Percentiles rank a stretch among this genome's conserved stretches.
Evolutionary conservation across 345 rosid species (phyloP).

Genomic region (Zanthoxylum bungeanum): DNA sequence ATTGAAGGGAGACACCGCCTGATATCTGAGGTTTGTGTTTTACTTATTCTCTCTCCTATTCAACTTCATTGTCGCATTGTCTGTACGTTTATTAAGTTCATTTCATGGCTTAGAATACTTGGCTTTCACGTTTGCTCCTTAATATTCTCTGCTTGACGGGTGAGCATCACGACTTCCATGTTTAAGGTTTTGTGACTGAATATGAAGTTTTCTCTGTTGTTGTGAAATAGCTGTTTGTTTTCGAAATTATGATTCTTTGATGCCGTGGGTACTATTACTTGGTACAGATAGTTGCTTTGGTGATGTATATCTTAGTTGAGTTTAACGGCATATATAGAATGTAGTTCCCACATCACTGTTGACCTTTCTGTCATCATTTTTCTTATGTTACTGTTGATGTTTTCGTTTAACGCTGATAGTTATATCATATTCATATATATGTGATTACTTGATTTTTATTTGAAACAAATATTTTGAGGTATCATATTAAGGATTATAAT

Average conservation of each 20-base stretch:
- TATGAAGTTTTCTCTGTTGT: background rate
- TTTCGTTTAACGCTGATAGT: background rate
- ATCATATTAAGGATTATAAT: no score
- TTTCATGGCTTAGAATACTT: no score
- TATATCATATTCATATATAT: background rate
- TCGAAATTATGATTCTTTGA: background rate
- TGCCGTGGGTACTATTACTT: background rate
- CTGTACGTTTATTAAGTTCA: background rate
- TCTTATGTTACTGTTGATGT: background rate
- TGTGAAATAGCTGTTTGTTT: background rate
- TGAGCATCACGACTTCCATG: no score
- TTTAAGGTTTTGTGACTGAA: slow-evolving; percentile 3
- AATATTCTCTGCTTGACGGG: no score
- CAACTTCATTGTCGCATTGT: slow-evolving; percentile 3
- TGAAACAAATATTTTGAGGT: background rate
- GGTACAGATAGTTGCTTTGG: background rate
- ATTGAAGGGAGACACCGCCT: slow-evolving; percentile 65
- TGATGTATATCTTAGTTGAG: background rate
- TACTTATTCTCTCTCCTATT: slow-evolving; percentile 1
- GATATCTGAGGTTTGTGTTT: slow-evolving; percentile 63
- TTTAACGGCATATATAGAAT: background rate
- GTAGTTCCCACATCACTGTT: background rate
- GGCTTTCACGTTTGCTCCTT: no score
- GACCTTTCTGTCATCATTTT: background rate
- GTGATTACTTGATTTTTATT: background rate